phyloP scores from a whole-genome alignment of 2,329 filamentous ascomycete genomes.

The Calonectria montana region DNA sequence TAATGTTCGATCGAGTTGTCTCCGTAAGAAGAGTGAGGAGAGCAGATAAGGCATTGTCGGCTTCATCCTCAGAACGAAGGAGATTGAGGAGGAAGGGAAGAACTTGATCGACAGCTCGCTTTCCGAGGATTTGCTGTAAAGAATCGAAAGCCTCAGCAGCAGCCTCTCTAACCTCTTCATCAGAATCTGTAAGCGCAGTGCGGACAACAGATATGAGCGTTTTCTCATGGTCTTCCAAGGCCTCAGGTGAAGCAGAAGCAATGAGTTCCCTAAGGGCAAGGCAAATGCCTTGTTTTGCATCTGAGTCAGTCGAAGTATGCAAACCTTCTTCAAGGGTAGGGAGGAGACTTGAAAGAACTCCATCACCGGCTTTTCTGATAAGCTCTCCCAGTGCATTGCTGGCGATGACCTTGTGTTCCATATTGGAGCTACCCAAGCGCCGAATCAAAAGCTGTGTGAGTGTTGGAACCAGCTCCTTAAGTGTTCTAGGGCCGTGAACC shows the following conservation, averaged over 20 bases:
- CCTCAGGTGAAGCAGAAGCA: conserved; percentile 85
- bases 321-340: conserved; percentile 94
- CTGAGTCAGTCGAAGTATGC: conserved; percentile 86
- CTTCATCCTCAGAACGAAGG: conserved; percentile 86
- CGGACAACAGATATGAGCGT: conserved; percentile 94
- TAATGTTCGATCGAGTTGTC: conserved; percentile 92
- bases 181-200: conserved; percentile 89
- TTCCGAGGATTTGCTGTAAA: conserved; percentile 92
- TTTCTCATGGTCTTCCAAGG: conserved; percentile 94
- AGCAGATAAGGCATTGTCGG: conserved; percentile 91
- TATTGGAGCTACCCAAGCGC: conserved; percentile 92
- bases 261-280: conserved; percentile 96
- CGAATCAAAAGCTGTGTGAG: conserved; percentile 95
- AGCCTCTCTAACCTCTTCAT: conserved; percentile 91
- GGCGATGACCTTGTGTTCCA: conserved; percentile 99
- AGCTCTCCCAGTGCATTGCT: conserved; percentile 96
- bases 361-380: conserved; percentile 95
- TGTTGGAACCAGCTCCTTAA: conserved; percentile 95
- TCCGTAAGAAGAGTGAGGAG: conserved; percentile 95
- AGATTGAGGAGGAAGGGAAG: conserved; percentile 91
- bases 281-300: conserved; percentile 97
- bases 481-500: conserved; percentile 88
- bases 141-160: conserved; percentile 98
- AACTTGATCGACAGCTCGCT: conserved; percentile 94
- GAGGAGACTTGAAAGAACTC: conserved; percentile 86